phyloP scores from a whole-genome alignment of 257 asterid species.

The Asclepias syriaca region DNA sequence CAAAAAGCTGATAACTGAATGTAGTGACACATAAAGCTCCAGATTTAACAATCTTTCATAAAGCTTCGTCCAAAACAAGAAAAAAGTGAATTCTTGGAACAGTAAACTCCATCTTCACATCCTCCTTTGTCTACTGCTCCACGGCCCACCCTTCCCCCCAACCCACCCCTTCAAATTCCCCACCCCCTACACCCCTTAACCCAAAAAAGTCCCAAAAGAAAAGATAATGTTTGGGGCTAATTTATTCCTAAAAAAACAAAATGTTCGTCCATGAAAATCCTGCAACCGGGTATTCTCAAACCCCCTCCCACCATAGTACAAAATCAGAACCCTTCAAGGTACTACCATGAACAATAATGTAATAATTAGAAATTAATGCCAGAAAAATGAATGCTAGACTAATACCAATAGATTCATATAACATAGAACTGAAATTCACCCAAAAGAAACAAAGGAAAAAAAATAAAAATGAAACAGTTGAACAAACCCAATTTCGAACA shows the following conservation, averaged over 20 bases:
- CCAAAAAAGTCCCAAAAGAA: background rate
- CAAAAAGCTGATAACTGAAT: slow-evolving; percentile 4
- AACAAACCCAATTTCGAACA: background rate
- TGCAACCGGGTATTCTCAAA: background rate
- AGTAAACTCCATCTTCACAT: background rate
- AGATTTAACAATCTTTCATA: slow-evolving; percentile 8
- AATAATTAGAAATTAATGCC: background rate
- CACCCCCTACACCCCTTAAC: background rate
- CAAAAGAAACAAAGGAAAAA: background rate
- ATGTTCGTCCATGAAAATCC: background rate
- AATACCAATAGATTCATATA: background rate
- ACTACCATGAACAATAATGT: background rate
- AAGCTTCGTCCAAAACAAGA: background rate
- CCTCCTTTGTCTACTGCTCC: background rate
- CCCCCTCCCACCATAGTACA: background rate
- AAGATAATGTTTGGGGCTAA: background rate
- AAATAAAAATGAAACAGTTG: background rate
- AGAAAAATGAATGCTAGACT: background rate
- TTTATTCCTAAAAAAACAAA: background rate
- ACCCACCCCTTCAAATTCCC: background rate
- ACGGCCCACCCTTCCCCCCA: too few relatives aligned
- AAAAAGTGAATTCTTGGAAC: slow-evolving; percentile 6
- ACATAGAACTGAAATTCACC: background rate
- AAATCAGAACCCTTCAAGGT: background rate
- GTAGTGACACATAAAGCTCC: slow-evolving; percentile 11